phyloP scores from a whole-genome alignment of 345 rosid species.

The Eucalyptus sp. region DNA sequence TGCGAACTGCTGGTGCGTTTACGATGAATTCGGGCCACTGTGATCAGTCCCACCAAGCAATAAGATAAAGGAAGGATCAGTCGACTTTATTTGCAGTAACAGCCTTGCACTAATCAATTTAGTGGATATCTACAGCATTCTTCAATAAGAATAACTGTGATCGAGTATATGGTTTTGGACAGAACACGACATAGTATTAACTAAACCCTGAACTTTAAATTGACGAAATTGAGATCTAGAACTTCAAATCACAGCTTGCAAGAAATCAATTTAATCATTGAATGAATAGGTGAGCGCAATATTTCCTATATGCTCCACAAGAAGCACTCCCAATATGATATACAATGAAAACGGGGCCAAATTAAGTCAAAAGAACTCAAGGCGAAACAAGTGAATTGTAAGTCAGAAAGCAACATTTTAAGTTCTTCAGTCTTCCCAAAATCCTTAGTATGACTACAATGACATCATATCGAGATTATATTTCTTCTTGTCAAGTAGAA shows the following conservation, averaged over 20 bases:
- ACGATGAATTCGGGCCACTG: conserved; percentile 76
- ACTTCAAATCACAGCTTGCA: neutral
- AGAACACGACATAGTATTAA: neutral
- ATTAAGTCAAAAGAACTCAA: neutral
- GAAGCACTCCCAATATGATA: neutral
- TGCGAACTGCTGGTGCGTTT: conserved; percentile 41
- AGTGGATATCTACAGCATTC: neutral
- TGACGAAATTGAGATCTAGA: neutral
- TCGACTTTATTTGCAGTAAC: neutral
- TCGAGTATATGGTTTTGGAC: neutral
- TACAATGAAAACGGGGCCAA: neutral
- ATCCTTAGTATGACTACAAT: no score
- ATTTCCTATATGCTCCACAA: no score
- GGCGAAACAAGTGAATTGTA: neutral
- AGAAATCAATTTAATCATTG: neutral
- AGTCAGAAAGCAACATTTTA: neutral
- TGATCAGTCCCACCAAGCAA: neutral
- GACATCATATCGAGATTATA: neutral
- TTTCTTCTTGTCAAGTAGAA: neutral
- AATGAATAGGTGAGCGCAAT: neutral
- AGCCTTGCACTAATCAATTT: neutral
- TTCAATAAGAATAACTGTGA: neutral
- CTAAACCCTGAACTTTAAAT: neutral
- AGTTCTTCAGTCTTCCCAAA: neutral
- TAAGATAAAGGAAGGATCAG: no score